A percentile compares a stretch with the other conserved stretches of the same genome.
Evolutionary conservation across 139 green algal genomes (phyloP).

Genomic region (Protoeuglena noctilucae): DNA sequence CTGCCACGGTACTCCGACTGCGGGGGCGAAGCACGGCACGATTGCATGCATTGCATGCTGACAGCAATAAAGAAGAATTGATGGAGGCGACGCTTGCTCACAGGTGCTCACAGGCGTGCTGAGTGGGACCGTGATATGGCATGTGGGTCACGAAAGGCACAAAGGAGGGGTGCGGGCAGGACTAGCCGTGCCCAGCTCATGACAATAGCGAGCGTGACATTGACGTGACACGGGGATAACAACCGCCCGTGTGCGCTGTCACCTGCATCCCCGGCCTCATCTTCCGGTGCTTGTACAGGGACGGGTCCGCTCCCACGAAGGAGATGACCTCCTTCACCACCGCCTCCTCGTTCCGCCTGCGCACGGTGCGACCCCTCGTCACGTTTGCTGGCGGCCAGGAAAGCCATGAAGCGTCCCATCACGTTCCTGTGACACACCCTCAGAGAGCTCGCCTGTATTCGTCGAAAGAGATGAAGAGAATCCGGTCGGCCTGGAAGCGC

Average conservation of each 20-base stretch:
- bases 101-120: not conserved
- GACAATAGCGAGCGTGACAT: not conserved
- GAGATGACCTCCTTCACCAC: slow-evolving; percentile 27
- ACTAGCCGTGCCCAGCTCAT: slow-evolving; percentile 8
- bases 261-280: slow-evolving; percentile 11
- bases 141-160: not conserved
- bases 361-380: too few relatives aligned
- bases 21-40: not conserved
- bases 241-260: slow-evolving; percentile 9
- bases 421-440: slow-evolving; percentile 35
- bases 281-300: slow-evolving; percentile 10
- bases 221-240: not conserved
- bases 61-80: not conserved
- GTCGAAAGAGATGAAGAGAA: not conserved
- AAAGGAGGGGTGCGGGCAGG: not conserved
- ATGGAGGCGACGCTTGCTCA: not conserved
- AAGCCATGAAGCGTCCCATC: slow-evolving; percentile 52
- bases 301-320: slow-evolving; percentile 42
- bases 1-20: slow-evolving; percentile 19
- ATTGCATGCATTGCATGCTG: not conserved
- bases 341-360: slow-evolving; percentile 33
- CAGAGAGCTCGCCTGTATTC: not conserved
- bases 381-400: too few relatives aligned
- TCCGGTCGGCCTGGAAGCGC: slow-evolving; percentile 20
- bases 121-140: not conserved